phyloP scores from a whole-genome alignment of 768 basidiomycete genomes.

The Tricholoma hemisulphureum region DNA sequence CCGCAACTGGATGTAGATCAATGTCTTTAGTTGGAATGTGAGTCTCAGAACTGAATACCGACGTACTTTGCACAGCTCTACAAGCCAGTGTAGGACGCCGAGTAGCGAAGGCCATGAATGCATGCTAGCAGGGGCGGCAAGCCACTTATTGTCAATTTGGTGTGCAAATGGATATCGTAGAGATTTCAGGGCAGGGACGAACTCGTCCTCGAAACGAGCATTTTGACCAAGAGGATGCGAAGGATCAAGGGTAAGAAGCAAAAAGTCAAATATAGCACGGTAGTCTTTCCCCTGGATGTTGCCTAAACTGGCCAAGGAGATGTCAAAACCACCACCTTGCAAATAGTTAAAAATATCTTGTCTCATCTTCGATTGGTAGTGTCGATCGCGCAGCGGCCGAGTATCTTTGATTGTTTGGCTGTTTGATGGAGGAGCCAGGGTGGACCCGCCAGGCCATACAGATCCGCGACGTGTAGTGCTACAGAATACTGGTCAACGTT shows the following conservation, averaged over 20 bases:
- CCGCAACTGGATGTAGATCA: constrained; percentile 36
- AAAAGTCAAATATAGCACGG: constrained; percentile 76
- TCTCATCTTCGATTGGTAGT: constrained; percentile 72
- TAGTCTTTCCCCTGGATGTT: constrained; percentile 88
- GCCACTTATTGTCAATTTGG: constrained; percentile 79
- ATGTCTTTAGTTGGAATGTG: background rate
- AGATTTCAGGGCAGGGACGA: constrained; percentile 69
- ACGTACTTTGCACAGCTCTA: constrained; percentile 76
- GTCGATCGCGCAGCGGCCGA: constrained; percentile 73
- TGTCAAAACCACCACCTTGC: constrained; percentile 60
- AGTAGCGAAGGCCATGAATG: constrained; percentile 91
- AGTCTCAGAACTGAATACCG: background rate
- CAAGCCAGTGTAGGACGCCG: constrained; percentile 91
- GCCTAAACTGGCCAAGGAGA: constrained; percentile 63
- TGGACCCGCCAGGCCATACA: constrained; percentile 57
- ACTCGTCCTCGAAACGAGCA: constrained; percentile 75
- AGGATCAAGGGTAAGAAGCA: constrained; percentile 72
- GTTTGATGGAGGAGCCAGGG: constrained; percentile 47
- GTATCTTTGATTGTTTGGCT: constrained; percentile 67
- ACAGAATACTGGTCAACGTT: background rate
- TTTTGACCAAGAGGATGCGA: constrained; percentile 52
- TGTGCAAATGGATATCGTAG: constrained; percentile 80
- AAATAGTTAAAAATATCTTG: constrained; percentile 77
- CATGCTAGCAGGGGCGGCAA: constrained; percentile 84
- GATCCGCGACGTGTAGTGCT: constrained; percentile 79